Evolutionary conservation across 306 rosid genomes (phyloP).

Genomic region (Lathyrus sativus): DNA sequence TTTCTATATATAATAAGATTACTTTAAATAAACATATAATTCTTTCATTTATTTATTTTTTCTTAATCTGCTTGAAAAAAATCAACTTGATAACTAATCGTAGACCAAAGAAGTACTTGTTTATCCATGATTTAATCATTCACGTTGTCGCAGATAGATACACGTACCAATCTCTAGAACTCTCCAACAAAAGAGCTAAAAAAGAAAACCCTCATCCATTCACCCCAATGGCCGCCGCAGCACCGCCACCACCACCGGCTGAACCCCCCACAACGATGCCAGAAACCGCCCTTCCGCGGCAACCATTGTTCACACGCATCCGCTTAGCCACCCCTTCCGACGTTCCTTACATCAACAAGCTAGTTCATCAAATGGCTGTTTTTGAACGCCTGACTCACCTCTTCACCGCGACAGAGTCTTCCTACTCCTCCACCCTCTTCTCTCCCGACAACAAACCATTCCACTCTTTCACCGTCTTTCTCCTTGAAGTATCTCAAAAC

Average conservation of each 20-base stretch:
- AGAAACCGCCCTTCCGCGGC: constrained; percentile 44
- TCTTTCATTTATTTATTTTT: too few species aligned
- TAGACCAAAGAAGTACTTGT: too few species aligned
- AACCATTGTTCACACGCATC: constrained; percentile 71
- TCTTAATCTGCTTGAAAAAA: too few species aligned
- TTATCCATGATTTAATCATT: too few species aligned
- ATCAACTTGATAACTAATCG: too few species aligned
- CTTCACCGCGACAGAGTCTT: constrained; percentile 66
- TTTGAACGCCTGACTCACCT: constrained; percentile 75
- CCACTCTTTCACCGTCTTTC: constrained; percentile 74
- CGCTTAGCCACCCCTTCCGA: constrained; percentile 67
- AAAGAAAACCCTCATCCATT: not conserved
- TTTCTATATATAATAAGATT: too few species aligned
- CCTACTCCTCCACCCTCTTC: constrained; percentile 73
- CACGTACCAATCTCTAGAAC: not conserved
- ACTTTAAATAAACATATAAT: too few species aligned
- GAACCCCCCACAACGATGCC: constrained; percentile 35
- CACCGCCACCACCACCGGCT: constrained; percentile 72
- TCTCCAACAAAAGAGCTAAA: not conserved
- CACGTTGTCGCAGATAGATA: not conserved
- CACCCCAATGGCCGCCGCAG: constrained; percentile 76
- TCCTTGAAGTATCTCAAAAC: constrained; percentile 66
- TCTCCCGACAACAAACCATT: constrained; percentile 51
- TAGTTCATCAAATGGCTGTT: constrained; percentile 80
- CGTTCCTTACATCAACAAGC: constrained; percentile 81